phyloP scores from a whole-genome alignment of 192 early-diverging fungal species.

The Podila verticillata region DNA sequence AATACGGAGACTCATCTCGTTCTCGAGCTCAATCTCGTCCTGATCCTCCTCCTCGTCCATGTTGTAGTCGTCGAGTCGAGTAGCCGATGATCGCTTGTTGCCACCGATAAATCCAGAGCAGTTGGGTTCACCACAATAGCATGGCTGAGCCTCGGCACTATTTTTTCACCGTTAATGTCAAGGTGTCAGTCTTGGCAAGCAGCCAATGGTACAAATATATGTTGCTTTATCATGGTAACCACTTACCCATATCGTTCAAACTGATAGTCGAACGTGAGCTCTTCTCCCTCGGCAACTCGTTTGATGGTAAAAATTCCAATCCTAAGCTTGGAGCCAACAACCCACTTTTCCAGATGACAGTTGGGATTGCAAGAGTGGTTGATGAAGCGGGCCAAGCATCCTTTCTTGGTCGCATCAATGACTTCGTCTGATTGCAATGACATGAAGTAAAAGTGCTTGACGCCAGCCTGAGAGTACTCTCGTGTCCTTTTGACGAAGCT shows the following conservation, averaged over 20 bases:
- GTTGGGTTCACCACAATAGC: conserved; percentile 88
- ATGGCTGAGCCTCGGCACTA: conserved; percentile 88
- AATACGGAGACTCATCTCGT: conserved; percentile 64
- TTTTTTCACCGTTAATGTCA: not conserved
- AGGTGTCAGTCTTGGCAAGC: not conserved
- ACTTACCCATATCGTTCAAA: conserved; percentile 92
- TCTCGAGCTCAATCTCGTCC: conserved; percentile 60
- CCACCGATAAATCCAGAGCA: conserved; percentile 96
- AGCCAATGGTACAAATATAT: not conserved
- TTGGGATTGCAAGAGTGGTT: conserved; percentile 99
- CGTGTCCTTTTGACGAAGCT: conserved; percentile 86
- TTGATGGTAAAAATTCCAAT: conserved; percentile 96
- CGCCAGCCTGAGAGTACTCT: conserved; percentile 83
- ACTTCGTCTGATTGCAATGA: conserved; percentile 91
- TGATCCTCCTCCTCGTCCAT: conserved; percentile 66
- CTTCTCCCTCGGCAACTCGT: conserved; percentile 80
- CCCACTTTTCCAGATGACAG: conserved; percentile 96
- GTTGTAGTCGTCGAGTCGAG: conserved; percentile 55
- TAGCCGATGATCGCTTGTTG: conserved; percentile 70
- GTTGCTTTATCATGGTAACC: too few species aligned
- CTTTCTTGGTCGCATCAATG: conserved; percentile 94
- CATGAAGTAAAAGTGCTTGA: conserved; percentile 99
- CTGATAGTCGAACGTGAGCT: conserved; percentile 99
- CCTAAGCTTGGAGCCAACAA: conserved; percentile 86
- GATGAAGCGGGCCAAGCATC: conserved; percentile 95